These are phyloP conservation scores for Mycosphaerella sp. DNA, from an alignment of 2,329 filamentous ascomycete genomes.

Conservation along the genomic window DNA sequence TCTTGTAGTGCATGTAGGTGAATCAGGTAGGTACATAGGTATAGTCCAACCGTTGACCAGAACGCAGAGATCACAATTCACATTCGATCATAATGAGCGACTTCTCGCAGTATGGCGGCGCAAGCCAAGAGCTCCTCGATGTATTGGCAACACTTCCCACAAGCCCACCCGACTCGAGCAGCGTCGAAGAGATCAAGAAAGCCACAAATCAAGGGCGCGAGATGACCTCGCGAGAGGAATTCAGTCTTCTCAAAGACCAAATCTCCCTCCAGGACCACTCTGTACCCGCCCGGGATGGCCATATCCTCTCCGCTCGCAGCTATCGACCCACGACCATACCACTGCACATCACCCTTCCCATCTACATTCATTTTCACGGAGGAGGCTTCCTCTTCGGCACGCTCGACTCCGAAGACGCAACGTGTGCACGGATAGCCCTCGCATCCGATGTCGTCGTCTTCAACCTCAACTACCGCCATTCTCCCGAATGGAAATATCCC, in stretches of 20 bases:
- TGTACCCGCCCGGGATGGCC: slow-evolving; percentile 43
- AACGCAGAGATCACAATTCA: too few relatives aligned
- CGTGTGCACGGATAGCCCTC: slow-evolving; percentile 45
- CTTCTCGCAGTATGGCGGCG: slow-evolving; percentile 20
- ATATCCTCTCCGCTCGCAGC: slow-evolving; percentile 40
- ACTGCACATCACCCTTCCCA: slow-evolving; percentile 38
- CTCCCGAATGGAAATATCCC: slow-evolving; percentile 49
- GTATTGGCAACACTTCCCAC: slow-evolving; percentile 13
- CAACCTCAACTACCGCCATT: slow-evolving; percentile 55
- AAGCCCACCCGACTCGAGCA: slow-evolving; percentile 6
- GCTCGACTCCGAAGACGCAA: slow-evolving; percentile 47
- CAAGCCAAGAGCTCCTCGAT: slow-evolving; percentile 13
- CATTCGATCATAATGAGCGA: slow-evolving; percentile 10
- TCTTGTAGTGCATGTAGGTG: too few relatives aligned
- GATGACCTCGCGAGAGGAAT: slow-evolving; percentile 7
- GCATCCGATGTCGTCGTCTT: slow-evolving; percentile 42
- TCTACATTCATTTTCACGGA: slow-evolving; percentile 47
- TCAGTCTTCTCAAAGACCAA: slow-evolving; percentile 8
- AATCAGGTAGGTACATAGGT: too few relatives aligned
- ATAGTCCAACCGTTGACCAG: too few relatives aligned
- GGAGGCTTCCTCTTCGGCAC: slow-evolving; percentile 54
- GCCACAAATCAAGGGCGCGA: slow-evolving; percentile 15
- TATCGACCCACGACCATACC: slow-evolving; percentile 40
- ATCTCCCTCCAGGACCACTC: slow-evolving; percentile 13
- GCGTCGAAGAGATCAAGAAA: slow-evolving; percentile 15